phyloP scores from a whole-genome alignment of 352 stramenopile species.

The Pilasporangium apinafurcum region DNA sequence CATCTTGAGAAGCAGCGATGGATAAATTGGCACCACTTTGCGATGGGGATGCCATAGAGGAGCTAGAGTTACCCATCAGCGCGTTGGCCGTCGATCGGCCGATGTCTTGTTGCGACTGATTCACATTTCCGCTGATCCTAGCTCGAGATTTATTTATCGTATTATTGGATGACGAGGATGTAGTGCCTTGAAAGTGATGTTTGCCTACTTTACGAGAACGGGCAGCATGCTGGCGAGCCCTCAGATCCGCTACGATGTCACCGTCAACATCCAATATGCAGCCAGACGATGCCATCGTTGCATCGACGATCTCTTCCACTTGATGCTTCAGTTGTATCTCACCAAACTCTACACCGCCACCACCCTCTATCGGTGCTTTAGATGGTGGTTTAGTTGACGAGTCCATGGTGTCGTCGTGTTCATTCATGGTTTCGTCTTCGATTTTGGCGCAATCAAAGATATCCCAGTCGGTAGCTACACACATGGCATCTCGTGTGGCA shows the following conservation, averaged over 20 bases:
- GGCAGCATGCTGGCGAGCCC: slow-evolving; percentile 42
- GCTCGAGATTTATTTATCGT: slow-evolving; percentile 40
- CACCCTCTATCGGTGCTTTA: too few relatives aligned
- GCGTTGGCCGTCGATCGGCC: slow-evolving; percentile 24
- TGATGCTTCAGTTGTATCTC: slow-evolving; percentile 64
- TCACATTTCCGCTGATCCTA: slow-evolving; percentile 8
- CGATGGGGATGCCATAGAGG: slow-evolving; percentile 25
- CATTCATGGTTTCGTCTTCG: slow-evolving; percentile 28
- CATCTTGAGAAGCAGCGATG: slow-evolving; percentile 45
- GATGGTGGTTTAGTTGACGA: neutral
- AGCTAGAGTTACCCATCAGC: slow-evolving; percentile 25
- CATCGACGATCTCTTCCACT: slow-evolving; percentile 75
- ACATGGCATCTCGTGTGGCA: slow-evolving; percentile 64
- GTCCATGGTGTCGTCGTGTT: slow-evolving; percentile 22
- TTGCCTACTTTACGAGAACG: too few relatives aligned
- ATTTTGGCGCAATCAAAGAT: slow-evolving; percentile 70
- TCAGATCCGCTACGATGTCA: slow-evolving; percentile 70
- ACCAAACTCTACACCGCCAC: slow-evolving; percentile 17
- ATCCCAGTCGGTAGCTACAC: slow-evolving; percentile 78
- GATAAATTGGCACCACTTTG: slow-evolving; percentile 48
- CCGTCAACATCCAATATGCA: slow-evolving; percentile 76
- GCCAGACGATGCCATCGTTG: slow-evolving; percentile 63
- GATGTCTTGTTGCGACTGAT: slow-evolving; percentile 25
- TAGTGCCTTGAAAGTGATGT: slow-evolving; percentile 11
- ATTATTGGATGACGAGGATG: too few relatives aligned